phyloP scores from a whole-genome alignment of 352 stramenopile species.

The Pythium brachiatum region DNA sequence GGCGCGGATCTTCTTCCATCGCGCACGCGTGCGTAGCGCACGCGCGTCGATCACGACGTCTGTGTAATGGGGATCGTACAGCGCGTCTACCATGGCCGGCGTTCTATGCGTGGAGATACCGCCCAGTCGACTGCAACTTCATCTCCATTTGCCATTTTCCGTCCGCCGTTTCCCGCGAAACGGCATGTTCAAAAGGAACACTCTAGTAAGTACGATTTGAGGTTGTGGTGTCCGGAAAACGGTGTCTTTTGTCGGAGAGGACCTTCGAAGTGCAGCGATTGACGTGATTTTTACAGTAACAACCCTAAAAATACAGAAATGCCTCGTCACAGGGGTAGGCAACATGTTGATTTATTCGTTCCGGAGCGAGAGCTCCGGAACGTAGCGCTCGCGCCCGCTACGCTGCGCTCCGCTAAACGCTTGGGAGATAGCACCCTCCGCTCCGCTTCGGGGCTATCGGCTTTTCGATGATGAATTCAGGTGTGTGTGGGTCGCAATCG shows the following conservation, averaged over 20 bases:
- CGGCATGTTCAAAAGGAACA: background rate
- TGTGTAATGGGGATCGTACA: background rate
- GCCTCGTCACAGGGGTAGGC: background rate
- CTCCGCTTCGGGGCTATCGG: background rate
- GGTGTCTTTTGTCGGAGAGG: no score
- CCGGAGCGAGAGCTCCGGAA: no score
- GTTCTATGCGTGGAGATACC: background rate
- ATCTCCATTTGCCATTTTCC: background rate
- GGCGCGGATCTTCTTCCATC: constrained; percentile 33
- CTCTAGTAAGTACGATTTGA: background rate
- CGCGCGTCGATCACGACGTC: background rate
- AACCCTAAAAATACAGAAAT: background rate
- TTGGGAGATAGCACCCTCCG: background rate
- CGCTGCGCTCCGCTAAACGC: background rate
- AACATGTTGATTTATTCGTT: background rate
- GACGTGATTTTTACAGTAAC: no score
- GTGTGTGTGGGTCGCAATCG: no score
- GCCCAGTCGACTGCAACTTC: background rate
- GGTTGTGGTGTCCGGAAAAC: background rate
- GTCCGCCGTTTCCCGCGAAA: background rate
- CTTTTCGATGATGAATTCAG: background rate
- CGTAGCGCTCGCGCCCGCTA: background rate
- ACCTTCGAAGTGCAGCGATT: no score
- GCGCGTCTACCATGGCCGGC: background rate
- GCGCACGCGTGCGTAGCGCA: constrained; percentile 7